Evolutionary conservation across 495 filamentous ascomycete genomes (phyloP), one percentile per base, ranked within the genome.

Genomic region (Entonaema liquescens): DNA sequence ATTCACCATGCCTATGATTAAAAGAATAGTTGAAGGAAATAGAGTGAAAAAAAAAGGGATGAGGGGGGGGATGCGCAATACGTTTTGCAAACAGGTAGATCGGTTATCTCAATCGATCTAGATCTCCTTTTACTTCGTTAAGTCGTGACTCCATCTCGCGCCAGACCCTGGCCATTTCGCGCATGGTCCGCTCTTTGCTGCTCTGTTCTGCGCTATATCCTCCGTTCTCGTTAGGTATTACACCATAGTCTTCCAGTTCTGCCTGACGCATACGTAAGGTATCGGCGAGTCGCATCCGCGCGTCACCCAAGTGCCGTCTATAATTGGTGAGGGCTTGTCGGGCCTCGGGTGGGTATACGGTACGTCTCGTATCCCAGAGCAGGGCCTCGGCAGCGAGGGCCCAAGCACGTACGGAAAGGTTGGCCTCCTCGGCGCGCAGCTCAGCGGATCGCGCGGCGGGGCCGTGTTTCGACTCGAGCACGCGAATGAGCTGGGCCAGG

Each of bases 161-260:
- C 79, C 87, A 91, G n/a, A 85, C 84, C 67, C 85, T 82, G 8
- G 86, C 86, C 79, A 89, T 89, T 79, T 90, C 87, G 52, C 76
- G 79, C 82, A 89, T 86, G 49, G 74, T 79, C 65, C 69, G 77
- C 75, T 81, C 81, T 72, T 81, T 84, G 19, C 56, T 77, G 36
- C 36, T 44, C 35, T 44, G 35, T 26, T 75, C 68, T 19, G 65
- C 62, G 12, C 67, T 72, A 1, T 33, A 59, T 5, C 62, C 42
- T 40, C 47, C 60, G 52, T 36, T 55, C 7, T 78, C 80, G n/a
- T 70, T 75, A 42, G 79, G 3, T 13, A 21, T 74, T 8, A 85
- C 83, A 3, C 86, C 86, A 73, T 89, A 91, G 19, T 79, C 83
- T 59, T 78, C 81, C 52, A 91, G 68, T 56, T 88, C 84, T 21